Evolutionary conservation across 1,284 basidiomycete species (phyloP), one percentile per base, ranked within the genome.

Genomic region (Sporisorium exsertum): DNA sequence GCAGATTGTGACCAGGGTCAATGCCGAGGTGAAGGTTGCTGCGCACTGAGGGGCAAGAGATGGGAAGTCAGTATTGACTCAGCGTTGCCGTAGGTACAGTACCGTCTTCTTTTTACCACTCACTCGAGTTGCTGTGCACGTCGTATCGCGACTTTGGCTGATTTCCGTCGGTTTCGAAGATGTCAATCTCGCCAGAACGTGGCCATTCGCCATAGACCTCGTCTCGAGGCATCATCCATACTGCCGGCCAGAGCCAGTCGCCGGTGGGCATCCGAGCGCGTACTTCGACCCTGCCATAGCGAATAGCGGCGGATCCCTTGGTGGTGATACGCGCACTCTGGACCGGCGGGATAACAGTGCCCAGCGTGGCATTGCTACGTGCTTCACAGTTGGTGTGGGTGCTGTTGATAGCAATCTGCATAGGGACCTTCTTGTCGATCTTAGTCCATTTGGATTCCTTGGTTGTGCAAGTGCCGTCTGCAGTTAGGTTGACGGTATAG

Each of bases 251-350:
- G 54, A 94, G 86, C 93, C 92, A 91, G 74, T 90, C 89, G 35
- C 77, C 77, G 51, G 89, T 89, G 24, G 94, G 93, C 75, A 93
- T 88, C 85, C 91, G 92, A 5, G 93, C 94, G 51, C 87, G 87
- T 55, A 95, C 91, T 84, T 94, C 93, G 53, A 95, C 91, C 67
- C 90, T 90, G n/a, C 93, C 93, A 81, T 91, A 95, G 84, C 24
- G 78, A 82, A 80, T 87, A 86, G 62, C 83, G 87, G 29, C 83
- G 18, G 42, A n/a, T n/a, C 42, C 42, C 15, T 43, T 43, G 15
- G 42, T 43, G 16, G 42, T 43, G 2, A 43, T 12, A 20, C 42
- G 42, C 15, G 42, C 42, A 9, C 42, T 43, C 18, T 20, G 42
- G 18, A 43, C 20, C 18, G 42, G 42, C 42, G 42, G 42, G 18